These are phyloP conservation scores for Moesziomyces antarcticus DNA, from an alignment of 1,284 basidiomycete genomes.

Conservation along the genomic window DNA sequence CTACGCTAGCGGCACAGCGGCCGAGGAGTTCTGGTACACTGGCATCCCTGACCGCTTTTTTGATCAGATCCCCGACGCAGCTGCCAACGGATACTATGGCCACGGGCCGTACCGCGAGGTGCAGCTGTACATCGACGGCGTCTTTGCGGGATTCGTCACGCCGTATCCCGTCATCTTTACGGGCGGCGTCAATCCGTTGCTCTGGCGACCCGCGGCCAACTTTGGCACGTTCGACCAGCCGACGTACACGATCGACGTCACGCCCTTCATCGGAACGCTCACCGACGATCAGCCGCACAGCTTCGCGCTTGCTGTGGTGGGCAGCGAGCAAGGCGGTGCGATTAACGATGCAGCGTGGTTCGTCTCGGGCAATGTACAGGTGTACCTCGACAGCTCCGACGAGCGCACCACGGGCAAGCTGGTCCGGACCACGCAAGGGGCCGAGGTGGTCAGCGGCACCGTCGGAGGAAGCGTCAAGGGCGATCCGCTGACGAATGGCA, in stretches of 20 bases:
- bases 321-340: conserved; percentile 75
- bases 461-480: conserved; percentile 14
- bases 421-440: conserved; percentile 1
- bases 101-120: conserved; percentile 78
- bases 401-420: conserved; percentile 40
- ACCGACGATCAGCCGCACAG: conserved; percentile 77
- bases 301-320: conserved; percentile 78
- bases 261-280: conserved; percentile 79
- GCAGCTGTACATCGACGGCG: conserved; percentile 78
- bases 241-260: conserved; percentile 80
- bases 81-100: conserved; percentile 69
- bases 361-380: conserved; percentile 77
- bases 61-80: conserved; percentile 72
- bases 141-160: conserved; percentile 78
- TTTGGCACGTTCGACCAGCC: conserved; percentile 82
- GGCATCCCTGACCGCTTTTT: conserved; percentile 76
- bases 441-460: conserved; percentile 11
- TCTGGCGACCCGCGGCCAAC: conserved; percentile 82
- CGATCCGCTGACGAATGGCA: conserved; percentile 15
- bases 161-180: conserved; percentile 84
- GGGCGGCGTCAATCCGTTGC: conserved; percentile 78
- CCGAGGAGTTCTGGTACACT: conserved; percentile 73
- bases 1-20: conserved; percentile 46
- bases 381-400: conserved; percentile 39
- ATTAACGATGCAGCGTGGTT: conserved; percentile 79